Base-by-base conservation (phyloP, 2,329 filamentous ascomycete species). In the Balansia obtecta region DNA sequence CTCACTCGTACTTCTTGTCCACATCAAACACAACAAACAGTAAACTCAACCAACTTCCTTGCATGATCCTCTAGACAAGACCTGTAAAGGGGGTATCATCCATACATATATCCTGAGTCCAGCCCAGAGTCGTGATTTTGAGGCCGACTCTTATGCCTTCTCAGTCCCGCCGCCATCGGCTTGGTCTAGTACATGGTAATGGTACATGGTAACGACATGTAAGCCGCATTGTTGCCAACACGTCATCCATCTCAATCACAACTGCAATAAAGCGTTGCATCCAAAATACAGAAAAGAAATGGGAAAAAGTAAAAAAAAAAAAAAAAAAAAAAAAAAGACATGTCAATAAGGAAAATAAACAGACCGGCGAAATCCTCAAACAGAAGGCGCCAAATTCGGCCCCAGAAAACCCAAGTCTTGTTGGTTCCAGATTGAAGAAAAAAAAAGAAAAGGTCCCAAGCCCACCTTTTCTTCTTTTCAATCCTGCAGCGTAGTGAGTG, bases 71-170 rank as follows among this genome's bases (percentile, higher is more conserved):
- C 51, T 62, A 55, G 60, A 62, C 58, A 61, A 48, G 27, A 46
- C n/a, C 46, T 42, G 49, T 54, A 41, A 50, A 50, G n/a, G 45
- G 58, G 60, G 62, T 64, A 63, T 65, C 63, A 57, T 65, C 55
- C 61, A 58, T 58, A 32, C 55, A 57, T 45, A 53, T 51, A 51
- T 61, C 56, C 57, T 59, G 58, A 63, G 62, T 59, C 60, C 62
- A 59, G 62, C 60, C 62, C 60, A 61, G 59, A 57, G 56, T 54
- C 33, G 38, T 38, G 12, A 18, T 56, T 54, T 54, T 54, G 45
- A 52, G 53, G 53, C 52, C 55, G 52, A 56, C 50, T 53, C 53
- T 49, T 45, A 51, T 55, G 56, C 48, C 52, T 52, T 51, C 44
- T 47, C 47, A 52, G 48, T 55, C 52, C 53, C 43, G 53, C 56